phyloP scores from a whole-genome alignment of 2,329 filamentous ascomycete genomes.

The Leptographium radiaticola region DNA sequence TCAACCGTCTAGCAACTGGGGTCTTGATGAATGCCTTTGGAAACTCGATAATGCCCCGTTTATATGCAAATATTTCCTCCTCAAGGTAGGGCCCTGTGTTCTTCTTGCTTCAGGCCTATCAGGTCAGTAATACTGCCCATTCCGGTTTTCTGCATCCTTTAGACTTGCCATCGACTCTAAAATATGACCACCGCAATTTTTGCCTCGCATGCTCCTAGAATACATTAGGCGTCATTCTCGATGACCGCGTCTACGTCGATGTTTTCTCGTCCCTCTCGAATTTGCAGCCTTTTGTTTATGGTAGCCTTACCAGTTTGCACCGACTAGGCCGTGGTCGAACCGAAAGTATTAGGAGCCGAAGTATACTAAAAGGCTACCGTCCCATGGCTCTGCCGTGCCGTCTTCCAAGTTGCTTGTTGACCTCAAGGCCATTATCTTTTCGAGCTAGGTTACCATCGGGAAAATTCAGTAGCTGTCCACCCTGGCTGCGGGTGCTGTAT shows the following conservation, averaged over 20 bases:
- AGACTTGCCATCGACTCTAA: conserved; percentile 32
- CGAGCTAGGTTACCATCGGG: no score
- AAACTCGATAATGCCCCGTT: conserved; percentile 56
- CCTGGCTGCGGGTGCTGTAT: conserved; percentile 46
- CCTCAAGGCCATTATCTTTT: no score
- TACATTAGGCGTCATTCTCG: conserved; percentile 40
- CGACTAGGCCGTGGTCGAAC: conserved; percentile 53
- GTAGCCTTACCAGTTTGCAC: conserved; percentile 46
- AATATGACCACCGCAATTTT: conserved; percentile 22
- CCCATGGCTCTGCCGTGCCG: conserved; percentile 53
- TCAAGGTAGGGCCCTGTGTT: conserved; percentile 38
- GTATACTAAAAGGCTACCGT: conserved; percentile 37
- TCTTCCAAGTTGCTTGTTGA: not conserved
- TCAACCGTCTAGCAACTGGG: conserved; percentile 45
- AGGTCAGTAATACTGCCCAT: conserved; percentile 55
- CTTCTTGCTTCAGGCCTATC: conserved; percentile 37
- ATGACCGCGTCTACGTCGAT: conserved; percentile 44
- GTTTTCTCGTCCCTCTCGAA: conserved; percentile 49
- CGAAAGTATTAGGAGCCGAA: conserved; percentile 50
- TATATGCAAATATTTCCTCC: conserved; percentile 55
- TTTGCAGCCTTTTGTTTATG: conserved; percentile 53
- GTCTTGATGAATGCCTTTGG: conserved; percentile 56
- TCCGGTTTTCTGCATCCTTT: conserved; percentile 49
- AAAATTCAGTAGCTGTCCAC: no score
- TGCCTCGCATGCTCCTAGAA: conserved; percentile 28